These are phyloP conservation scores for Lithohypha guttulata DNA, from an alignment of 2,329 filamentous ascomycete genomes.

Conservation along the genomic window DNA sequence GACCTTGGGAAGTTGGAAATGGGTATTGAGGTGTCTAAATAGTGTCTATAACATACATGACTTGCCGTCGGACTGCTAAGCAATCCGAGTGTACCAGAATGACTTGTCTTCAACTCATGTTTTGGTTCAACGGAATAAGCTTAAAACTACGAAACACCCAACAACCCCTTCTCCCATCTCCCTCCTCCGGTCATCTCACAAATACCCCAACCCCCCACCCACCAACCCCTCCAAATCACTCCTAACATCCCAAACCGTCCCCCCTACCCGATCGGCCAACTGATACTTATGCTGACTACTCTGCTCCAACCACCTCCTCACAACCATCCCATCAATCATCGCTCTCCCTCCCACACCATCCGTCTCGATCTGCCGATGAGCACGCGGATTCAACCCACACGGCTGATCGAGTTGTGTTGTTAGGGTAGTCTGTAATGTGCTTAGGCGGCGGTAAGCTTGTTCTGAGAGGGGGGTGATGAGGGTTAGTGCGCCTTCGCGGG, in stretches of 20 bases:
- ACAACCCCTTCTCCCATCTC: too few relatives aligned
- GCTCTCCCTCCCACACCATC: constrained; percentile 45
- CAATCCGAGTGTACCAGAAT: too few relatives aligned
- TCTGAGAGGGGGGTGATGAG: constrained; percentile 70
- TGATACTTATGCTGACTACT: constrained; percentile 60
- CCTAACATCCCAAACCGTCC: constrained; percentile 54
- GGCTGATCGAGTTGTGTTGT: constrained; percentile 61
- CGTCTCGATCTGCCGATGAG: constrained; percentile 53
- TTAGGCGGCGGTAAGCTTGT: constrained; percentile 69
- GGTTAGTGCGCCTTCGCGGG: constrained; percentile 63
- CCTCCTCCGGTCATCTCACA: background rate
- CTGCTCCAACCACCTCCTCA: constrained; percentile 66
- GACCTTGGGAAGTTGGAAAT: constrained; percentile 46
- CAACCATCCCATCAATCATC: constrained; percentile 66
- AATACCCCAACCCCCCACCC: constrained; percentile 47
- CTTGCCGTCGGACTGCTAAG: too few relatives aligned
- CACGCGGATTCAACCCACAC: constrained; percentile 73
- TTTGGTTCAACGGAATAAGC: too few relatives aligned
- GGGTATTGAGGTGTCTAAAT: too few relatives aligned
- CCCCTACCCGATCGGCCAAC: constrained; percentile 61
- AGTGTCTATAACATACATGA: too few relatives aligned
- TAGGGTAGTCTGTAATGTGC: constrained; percentile 68
- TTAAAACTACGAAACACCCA: too few relatives aligned
- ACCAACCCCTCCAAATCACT: constrained; percentile 57
- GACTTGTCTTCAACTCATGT: too few relatives aligned